Evolutionary conservation across 768 basidiomycete genomes (phyloP).

Genomic region (Tylopilus balloui): DNA sequence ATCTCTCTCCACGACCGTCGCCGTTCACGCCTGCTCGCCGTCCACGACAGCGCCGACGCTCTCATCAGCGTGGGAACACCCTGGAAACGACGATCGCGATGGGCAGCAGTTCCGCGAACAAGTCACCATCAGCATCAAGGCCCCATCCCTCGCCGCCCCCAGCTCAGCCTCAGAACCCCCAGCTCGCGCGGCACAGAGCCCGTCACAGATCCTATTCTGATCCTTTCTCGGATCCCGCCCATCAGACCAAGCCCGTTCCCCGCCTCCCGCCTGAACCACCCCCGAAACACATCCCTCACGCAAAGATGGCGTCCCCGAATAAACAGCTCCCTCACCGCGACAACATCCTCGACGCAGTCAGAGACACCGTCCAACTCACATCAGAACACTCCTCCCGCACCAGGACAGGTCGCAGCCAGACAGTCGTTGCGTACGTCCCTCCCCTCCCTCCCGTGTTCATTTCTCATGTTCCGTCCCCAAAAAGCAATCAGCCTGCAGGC

Average conservation of each 20-base stretch:
- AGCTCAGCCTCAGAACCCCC: conserved; percentile 20
- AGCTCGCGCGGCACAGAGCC: conserved; percentile 26
- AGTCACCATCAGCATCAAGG: conserved; percentile 30
- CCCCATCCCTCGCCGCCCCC: conserved; percentile 5
- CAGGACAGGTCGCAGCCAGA: conserved; percentile 57
- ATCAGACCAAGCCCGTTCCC: conserved; percentile 32
- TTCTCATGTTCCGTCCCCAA: conserved; percentile 18
- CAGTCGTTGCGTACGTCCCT: conserved; percentile 33
- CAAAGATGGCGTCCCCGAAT: conserved; percentile 25
- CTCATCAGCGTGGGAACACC: conserved; percentile 24
- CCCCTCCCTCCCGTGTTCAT: not conserved
- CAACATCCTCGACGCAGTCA: conserved; percentile 57
- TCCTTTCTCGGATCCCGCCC: conserved; percentile 45
- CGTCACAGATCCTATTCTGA: conserved; percentile 48
- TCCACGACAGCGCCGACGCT: conserved; percentile 10
- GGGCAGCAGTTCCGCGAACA: conserved; percentile 21
- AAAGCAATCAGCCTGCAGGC: conserved; percentile 22
- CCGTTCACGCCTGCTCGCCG: conserved; percentile 2
- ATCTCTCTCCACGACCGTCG: conserved; percentile 3
- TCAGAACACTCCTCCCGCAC: conserved; percentile 41
- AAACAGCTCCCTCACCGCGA: conserved; percentile 35
- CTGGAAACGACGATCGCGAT: conserved; percentile 12
- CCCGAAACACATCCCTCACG: conserved; percentile 25
- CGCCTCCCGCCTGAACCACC: conserved; percentile 39
- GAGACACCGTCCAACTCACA: conserved; percentile 61